These are phyloP conservation scores for Tanacetum coccineum DNA, from an alignment of 129 eudicot species.

Conservation along the genomic window DNA sequence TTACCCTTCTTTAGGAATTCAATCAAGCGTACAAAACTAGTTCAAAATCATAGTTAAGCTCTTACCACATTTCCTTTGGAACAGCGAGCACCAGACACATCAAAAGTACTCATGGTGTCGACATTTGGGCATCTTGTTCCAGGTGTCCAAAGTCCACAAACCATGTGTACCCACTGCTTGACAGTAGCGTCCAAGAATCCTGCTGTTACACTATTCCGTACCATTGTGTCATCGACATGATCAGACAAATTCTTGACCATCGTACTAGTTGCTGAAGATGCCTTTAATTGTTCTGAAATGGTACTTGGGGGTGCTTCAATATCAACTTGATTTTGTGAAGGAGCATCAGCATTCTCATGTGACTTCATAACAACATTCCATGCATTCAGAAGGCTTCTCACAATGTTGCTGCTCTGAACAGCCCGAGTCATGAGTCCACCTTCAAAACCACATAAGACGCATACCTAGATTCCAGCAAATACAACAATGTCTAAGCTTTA, in stretches of 20 bases:
- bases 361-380: slow-evolving; percentile 42
- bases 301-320: slow-evolving; percentile 23
- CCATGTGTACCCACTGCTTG: slow-evolving; percentile 72
- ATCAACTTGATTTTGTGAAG: neutral
- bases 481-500: neutral
- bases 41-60: neutral
- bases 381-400: slow-evolving; percentile 40
- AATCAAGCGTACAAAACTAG: neutral
- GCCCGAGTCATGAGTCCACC: slow-evolving; percentile 70
- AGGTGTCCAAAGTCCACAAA: slow-evolving; percentile 75
- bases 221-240: slow-evolving; percentile 17
- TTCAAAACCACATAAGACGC: slow-evolving; percentile 65
- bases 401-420: slow-evolving; percentile 37
- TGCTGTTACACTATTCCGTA: slow-evolving; percentile 42
- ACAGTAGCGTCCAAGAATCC: slow-evolving; percentile 45
- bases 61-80: slow-evolving; percentile 44
- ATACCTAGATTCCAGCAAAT: slow-evolving; percentile 37
- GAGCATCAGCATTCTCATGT: slow-evolving; percentile 1
- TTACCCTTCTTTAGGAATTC: neutral
- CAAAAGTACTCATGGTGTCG: slow-evolving; percentile 68
- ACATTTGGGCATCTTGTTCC: slow-evolving; percentile 65
- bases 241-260: slow-evolving; percentile 15
- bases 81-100: slow-evolving; percentile 46
- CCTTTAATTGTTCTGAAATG: slow-evolving; percentile 19
- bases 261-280: slow-evolving; percentile 24